These are phyloP conservation scores for Wickerhamiella slavikovae DNA, from an alignment of 805 yeast species.

Conservation along the genomic window DNA sequence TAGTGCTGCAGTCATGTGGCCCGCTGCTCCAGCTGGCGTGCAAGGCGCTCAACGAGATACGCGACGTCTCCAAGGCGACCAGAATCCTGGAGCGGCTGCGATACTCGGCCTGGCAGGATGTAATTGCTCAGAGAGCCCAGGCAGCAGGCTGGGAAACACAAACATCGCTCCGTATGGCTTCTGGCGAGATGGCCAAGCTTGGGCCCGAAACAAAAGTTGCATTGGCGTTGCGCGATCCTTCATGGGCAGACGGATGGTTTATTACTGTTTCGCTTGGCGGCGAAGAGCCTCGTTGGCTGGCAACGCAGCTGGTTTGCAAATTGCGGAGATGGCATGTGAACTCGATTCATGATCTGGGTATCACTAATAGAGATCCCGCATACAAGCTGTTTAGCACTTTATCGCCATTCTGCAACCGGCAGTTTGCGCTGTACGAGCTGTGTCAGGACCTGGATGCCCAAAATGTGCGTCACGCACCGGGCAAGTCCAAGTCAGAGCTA, in stretches of 20 bases:
- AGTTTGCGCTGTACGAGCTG: conserved; percentile 16
- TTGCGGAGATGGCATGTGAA: conserved; percentile 12
- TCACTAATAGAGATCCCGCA: conserved; percentile 10
- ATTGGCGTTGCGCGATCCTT: conserved; percentile 16
- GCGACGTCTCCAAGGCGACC: conserved; percentile 9
- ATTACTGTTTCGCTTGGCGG: conserved; percentile 17
- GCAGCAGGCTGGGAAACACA: conserved; percentile 55
- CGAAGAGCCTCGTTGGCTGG: conserved; percentile 10
- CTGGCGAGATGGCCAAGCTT: conserved; percentile 24
- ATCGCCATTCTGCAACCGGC: conserved; percentile 10
- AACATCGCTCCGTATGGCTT: conserved; percentile 29
- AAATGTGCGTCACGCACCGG: conserved; percentile 8
- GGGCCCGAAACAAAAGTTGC: conserved; percentile 10
- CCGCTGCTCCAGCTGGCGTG: conserved; percentile 8
- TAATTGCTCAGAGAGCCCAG: conserved; percentile 29
- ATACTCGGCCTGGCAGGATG: conserved; percentile 27
- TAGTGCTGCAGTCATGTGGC: conserved; percentile 6
- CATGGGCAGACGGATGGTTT: conserved; percentile 23
- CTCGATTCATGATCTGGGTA: conserved; percentile 6
- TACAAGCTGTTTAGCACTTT: conserved; percentile 13
- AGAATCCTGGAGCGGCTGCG: conserved; percentile 26
- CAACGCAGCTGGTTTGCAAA: conserved; percentile 6
- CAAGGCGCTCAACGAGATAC: conserved; percentile 8
- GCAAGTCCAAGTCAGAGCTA: conserved; percentile 4
- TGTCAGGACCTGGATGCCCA: conserved; percentile 13